phyloP scores from a whole-genome alignment of 768 basidiomycete genomes.

The Holtermanniella nyarrowii region DNA sequence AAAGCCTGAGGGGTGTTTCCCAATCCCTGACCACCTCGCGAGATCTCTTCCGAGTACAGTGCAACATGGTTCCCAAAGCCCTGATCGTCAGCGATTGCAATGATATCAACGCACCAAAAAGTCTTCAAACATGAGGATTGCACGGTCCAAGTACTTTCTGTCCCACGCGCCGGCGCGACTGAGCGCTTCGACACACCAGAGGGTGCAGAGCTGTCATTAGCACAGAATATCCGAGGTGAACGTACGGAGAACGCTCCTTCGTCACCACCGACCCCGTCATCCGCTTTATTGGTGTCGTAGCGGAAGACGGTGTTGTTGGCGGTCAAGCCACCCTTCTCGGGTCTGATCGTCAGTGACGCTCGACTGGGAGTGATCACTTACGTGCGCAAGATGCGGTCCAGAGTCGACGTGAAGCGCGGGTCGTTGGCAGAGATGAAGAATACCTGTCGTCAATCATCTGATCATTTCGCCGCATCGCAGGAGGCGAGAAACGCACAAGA shows the following conservation, averaged over 20 bases:
- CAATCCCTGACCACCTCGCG: conserved; percentile 59
- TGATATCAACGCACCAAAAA: conserved; percentile 33
- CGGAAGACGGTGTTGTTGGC: conserved; percentile 67
- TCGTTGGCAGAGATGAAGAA: conserved; percentile 48
- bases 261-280: conserved; percentile 91
- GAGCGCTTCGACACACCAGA: conserved; percentile 73
- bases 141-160: conserved; percentile 52
- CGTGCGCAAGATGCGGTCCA: conserved; percentile 71
- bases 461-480: too few relatives aligned
- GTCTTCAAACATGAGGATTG: conserved; percentile 71
- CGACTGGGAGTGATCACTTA: conserved; percentile 1
- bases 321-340: conserved; percentile 80
- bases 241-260: conserved; percentile 89
- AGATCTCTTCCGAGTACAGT: conserved; percentile 57
- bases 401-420: conserved; percentile 74
- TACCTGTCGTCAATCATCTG: conserved; percentile 16
- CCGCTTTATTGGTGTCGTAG: conserved; percentile 73
- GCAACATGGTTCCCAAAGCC: conserved; percentile 72
- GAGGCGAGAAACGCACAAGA: conserved; percentile 4
- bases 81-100: neutral
- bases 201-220: conserved; percentile 31
- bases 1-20: conserved; percentile 44
- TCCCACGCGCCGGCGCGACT: conserved; percentile 79
- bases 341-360: conserved; percentile 31
- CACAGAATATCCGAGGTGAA: conserved; percentile 10